Evolutionary conservation across 139 green algal species (phyloP), one percentile per base, ranked within the genome.

Genomic region (Deuterostichococcus epilithicus): DNA sequence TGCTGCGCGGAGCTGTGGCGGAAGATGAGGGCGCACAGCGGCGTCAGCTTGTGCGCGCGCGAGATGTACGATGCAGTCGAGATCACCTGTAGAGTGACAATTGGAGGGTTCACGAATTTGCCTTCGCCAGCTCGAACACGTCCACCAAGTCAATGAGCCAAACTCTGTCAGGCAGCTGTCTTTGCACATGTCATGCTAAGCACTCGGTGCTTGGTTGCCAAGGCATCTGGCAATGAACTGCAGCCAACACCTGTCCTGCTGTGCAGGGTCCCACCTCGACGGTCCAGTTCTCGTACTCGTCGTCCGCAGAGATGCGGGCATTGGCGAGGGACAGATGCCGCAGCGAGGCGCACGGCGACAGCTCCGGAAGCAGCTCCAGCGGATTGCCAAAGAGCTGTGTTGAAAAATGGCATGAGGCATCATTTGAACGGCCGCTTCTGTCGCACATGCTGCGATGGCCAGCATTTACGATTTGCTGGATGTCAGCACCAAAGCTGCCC

Each of bases 341-440:
- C 73, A 97, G 86, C 33, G 77, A 72, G 0, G 74, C 72, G 72
- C 89, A 94, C 35, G 89, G 90, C 3, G 85, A 83, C 37, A 98
- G 92, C 83, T 98, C 92, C 0, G 94, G 94, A 58, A 98, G 87
- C 82, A 96, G 96, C 79, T 98, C 94, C 58, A 98, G 84, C 0
- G 92, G 93, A 86, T 98, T 98, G 83, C 86, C 90, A 77, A 87
- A 91, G 67, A 98, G 84, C 74, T 92, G 86, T n/a, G n/a, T n/a
- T n/a, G n/a, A n/a, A n/a, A n/a, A n/a, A n/a, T n/a, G n/a, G n/a
- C n/a, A n/a, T n/a, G n/a, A n/a, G n/a, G n/a, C n/a, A n/a, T n/a
- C n/a, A n/a, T n/a, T n/a, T n/a, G n/a, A n/a, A n/a, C n/a, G n/a
- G n/a, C n/a, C n/a, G n/a, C n/a, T n/a, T n/a, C n/a, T n/a, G n/a